Evolutionary conservation across 2,329 filamentous ascomycete genomes (phyloP).

Genomic region (Sphaerulina populicola): DNA sequence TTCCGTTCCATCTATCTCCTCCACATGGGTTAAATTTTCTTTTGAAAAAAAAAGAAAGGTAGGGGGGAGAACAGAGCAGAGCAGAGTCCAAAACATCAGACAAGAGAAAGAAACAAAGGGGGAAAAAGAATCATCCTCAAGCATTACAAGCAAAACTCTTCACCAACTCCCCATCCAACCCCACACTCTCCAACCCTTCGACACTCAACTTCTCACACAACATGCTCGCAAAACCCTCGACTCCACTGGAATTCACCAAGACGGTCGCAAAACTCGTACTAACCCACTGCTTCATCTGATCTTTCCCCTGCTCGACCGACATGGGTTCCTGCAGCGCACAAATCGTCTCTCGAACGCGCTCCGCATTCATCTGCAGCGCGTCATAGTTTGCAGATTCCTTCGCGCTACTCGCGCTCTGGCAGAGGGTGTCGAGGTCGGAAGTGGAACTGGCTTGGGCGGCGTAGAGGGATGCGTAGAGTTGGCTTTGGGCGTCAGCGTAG

Average conservation of each 20-base stretch:
- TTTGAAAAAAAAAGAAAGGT: not conserved
- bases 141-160: conserved; percentile 14
- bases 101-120: not conserved
- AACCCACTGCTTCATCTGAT: conserved; percentile 16
- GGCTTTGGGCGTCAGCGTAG: conserved; percentile 17
- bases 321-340: conserved; percentile 18
- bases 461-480: conserved; percentile 20
- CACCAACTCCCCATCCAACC: conserved; percentile 20
- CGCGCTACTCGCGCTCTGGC: not conserved
- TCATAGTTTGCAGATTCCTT: conserved; percentile 7
- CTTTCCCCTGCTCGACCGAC: conserved; percentile 7
- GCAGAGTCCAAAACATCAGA: not conserved
- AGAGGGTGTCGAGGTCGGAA: not conserved
- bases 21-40: no score
- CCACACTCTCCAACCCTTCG: conserved; percentile 18
- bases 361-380: conserved; percentile 15
- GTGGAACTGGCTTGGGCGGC: conserved; percentile 14
- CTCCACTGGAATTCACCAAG: conserved; percentile 19
- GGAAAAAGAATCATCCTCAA: not conserved
- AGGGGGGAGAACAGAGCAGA: not conserved
- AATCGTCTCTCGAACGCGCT: conserved; percentile 18
- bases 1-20: no score
- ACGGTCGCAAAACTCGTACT: conserved; percentile 18
- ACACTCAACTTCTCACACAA: conserved; percentile 21
- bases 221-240: conserved; percentile 14